Evolutionary conservation across 2,329 filamentous ascomycete genomes (phyloP).

Genomic region (Fusarium sp.): DNA sequence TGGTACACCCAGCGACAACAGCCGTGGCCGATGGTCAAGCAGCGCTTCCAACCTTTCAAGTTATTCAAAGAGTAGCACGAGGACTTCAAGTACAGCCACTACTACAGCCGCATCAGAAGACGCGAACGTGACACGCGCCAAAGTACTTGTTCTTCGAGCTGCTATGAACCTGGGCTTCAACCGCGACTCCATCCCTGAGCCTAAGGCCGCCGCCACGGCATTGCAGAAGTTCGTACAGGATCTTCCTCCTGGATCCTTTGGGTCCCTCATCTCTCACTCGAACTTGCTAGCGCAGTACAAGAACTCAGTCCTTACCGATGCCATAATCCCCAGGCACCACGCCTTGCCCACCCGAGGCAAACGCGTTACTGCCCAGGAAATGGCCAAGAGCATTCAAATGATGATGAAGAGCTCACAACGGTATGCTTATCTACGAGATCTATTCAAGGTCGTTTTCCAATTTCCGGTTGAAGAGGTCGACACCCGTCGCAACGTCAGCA

Average conservation of each 20-base stretch:
- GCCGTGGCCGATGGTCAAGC: slow-evolving; percentile 82
- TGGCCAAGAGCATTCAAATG: slow-evolving; percentile 81
- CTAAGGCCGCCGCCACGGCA: slow-evolving; percentile 60
- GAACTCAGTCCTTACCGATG: slow-evolving; percentile 79
- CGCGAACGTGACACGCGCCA: slow-evolving; percentile 79
- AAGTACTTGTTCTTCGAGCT: slow-evolving; percentile 83
- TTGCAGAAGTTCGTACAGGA: slow-evolving; percentile 81
- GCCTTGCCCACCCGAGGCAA: slow-evolving; percentile 64
- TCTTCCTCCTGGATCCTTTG: slow-evolving; percentile 82
- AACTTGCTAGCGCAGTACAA: slow-evolving; percentile 83
- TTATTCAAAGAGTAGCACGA: slow-evolving; percentile 77
- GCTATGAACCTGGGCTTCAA: slow-evolving; percentile 86
- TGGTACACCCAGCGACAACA: slow-evolving; percentile 71
- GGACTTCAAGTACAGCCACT: slow-evolving; percentile 77
- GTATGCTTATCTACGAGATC: slow-evolving; percentile 82
- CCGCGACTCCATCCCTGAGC: slow-evolving; percentile 63
- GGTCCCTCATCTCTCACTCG: slow-evolving; percentile 75
- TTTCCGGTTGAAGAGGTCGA: slow-evolving; percentile 84
- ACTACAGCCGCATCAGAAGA: slow-evolving; percentile 78
- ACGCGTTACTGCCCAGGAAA: slow-evolving; percentile 75
- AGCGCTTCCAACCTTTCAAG: slow-evolving; percentile 81
- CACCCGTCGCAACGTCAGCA: slow-evolving; percentile 71
- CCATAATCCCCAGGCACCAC: slow-evolving; percentile 59
- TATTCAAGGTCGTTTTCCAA: slow-evolving; percentile 87
- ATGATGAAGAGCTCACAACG: slow-evolving; percentile 75